Evolutionary conservation across 495 filamentous ascomycete species (phyloP), one percentile per base, ranked within the genome.

Genomic region (Daldinia grandis): DNA sequence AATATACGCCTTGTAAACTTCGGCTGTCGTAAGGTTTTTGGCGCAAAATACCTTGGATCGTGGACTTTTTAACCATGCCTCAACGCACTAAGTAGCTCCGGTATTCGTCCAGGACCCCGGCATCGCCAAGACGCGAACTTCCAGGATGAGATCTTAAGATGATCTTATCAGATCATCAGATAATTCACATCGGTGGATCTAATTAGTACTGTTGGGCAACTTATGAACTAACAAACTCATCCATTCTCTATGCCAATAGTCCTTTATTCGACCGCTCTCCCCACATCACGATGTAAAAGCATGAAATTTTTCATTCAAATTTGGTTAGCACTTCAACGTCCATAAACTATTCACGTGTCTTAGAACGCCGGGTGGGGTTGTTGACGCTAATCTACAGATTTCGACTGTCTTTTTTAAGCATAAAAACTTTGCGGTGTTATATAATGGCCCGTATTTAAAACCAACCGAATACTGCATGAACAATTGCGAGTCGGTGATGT

Each of bases 131-230:
- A 33, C 42, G 19, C 30, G 4, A n/a, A 53, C 14, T 30, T 53
- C 49, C 27, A 27, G 49, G 58, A 24, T 61, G 40, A 54, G 73
- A 66, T 64, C 62, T 69, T 58, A 2, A 65, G 35, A 72, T 60
- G 62, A 83, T 83, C 81, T 82, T 82, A 83, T 83, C 81, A 79
- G 81, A 83, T 83, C 76, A 82, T 82, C 80, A 80, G 80, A 79
- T 79, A 76, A 68, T 65, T 66, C 50, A 27, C 17, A 42, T 56
- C 19, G 42, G 56, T 24, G n/a, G 27, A 31, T 25, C 10, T 35
- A 47, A 37, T 47, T 17, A 54, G 4, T 37, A 19, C 15, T 27
- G 5, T 42, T 24, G 12, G 3, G 25, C 25, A 9, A 56, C 30
- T 24, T 15, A 21, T 21, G 19, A 47, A 17, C n/a, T 10, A 31